Conservation (phyloP, 2,329 filamentous ascomycete species). For the Pseudogymnoascus sp. region DNA sequence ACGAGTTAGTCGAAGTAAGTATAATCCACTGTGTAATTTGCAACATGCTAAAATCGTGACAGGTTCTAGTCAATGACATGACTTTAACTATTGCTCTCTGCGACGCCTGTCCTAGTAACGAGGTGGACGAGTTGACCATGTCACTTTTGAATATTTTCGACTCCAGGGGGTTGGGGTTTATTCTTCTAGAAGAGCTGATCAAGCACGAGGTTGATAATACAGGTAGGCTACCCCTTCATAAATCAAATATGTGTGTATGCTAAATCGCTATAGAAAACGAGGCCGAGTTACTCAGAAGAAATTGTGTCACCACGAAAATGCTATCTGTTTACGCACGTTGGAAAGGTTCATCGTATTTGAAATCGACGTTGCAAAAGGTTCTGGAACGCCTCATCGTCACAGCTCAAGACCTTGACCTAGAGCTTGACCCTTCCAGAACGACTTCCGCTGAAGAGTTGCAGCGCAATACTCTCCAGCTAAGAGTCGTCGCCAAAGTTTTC, state of each 20-base stretch:
- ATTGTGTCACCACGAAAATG: conserved; percentile 65
- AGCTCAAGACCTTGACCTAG: conserved; percentile 58
- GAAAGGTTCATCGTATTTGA: conserved; percentile 57
- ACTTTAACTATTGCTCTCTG: conserved; percentile 55
- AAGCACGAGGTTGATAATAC: conserved; percentile 62
- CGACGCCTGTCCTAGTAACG: conserved; percentile 55
- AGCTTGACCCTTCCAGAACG: conserved; percentile 56
- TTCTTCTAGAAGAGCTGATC: conserved; percentile 56
- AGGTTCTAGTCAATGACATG: conserved; percentile 55
- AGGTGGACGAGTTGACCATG: conserved; percentile 61
- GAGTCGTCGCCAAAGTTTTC: conserved; percentile 60
- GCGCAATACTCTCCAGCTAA: conserved; percentile 57
- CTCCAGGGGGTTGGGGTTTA: conserved; percentile 52
- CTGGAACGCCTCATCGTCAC: conserved; percentile 57
- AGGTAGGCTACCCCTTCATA: conserved; percentile 31
- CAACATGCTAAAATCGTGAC: conserved; percentile 9
- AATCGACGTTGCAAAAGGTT: conserved; percentile 56
- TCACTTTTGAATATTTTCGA: conserved; percentile 63
- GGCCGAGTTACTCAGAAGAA: conserved; percentile 56
- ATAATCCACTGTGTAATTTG: background rate
- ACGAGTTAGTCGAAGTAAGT: conserved; percentile 50
- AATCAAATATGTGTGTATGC: background rate
- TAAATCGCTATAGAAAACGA: conserved; percentile 46
- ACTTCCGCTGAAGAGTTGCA: conserved; percentile 52
- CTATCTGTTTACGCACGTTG: conserved; percentile 63